Conservation (phyloP, 352 stramenopile species). For the Phytophthora cactorum region DNA sequence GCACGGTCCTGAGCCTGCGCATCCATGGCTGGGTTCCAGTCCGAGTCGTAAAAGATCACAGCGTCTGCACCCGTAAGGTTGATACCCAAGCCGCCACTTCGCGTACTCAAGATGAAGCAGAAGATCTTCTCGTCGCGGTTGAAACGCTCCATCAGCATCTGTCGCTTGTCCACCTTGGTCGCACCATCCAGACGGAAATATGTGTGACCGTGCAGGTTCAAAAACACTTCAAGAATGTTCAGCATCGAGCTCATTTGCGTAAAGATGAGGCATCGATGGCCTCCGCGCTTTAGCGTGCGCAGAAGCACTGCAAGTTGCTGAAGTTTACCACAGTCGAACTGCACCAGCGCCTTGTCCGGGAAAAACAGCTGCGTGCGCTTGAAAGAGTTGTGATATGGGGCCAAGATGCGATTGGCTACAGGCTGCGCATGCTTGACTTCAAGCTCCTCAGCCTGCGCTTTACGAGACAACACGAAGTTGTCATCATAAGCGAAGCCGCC, state of each 20-base stretch:
- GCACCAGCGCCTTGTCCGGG: constrained; percentile 97
- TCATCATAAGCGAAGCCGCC: constrained; percentile 45
- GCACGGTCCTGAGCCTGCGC: constrained; percentile 96
- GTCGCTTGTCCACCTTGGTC: constrained; percentile 95
- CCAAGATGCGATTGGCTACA: constrained; percentile 45
- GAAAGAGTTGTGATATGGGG: constrained; percentile 62
- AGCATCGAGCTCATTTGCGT: constrained; percentile 99
- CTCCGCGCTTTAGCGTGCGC: constrained; percentile 94
- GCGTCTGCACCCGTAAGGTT: constrained; percentile 98
- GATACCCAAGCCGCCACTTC: constrained; percentile 97
- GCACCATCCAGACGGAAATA: constrained; percentile 98
- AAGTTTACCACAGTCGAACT: constrained; percentile 97
- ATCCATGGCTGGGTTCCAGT: constrained; percentile 96
- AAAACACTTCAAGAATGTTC: constrained; percentile 98
- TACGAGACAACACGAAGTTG: constrained; percentile 53
- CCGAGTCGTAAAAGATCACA: constrained; percentile 94
- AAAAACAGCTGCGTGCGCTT: constrained; percentile 94
- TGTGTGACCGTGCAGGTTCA: constrained; percentile 97
- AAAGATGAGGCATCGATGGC: constrained; percentile 96
- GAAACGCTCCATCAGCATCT: constrained; percentile 98
- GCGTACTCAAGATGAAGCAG: constrained; percentile 98
- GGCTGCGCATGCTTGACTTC: constrained; percentile 29
- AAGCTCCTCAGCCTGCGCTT: constrained; percentile 26
- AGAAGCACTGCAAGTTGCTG: constrained; percentile 92
- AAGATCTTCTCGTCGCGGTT: constrained; percentile 98